Conservation (phyloP, 2,329 filamentous ascomycete genomes). For the Botrytis fabae region DNA sequence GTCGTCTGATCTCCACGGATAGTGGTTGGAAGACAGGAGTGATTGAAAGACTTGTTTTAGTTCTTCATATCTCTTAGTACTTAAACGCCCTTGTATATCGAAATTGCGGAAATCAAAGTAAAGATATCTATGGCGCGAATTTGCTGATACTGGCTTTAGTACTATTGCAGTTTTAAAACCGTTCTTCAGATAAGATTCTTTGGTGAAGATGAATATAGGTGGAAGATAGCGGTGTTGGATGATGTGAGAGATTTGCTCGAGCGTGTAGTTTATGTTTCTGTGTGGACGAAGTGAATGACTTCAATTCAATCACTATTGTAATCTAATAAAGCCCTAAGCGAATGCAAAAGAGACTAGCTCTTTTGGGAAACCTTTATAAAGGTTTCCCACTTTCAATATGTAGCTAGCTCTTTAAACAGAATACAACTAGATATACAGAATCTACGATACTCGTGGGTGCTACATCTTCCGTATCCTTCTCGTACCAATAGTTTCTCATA, state of each 20-base stretch:
- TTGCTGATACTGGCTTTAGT: background rate
- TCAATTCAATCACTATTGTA: no score
- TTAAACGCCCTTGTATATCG: background rate
- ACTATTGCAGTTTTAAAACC: fast-evolving
- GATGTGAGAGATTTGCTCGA: background rate
- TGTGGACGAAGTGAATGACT: no score
- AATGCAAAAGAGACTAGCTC: no score
- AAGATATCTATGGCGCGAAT: background rate
- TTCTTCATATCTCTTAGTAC: background rate
- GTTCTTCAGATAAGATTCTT: fast-evolving
- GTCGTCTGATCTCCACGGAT: background rate
- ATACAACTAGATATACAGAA: no score
- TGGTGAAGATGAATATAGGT: background rate
- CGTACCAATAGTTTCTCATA: no score
- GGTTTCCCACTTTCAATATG: no score
- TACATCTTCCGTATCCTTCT: no score
- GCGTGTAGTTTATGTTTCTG: background rate
- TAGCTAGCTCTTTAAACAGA: no score
- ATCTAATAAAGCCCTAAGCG: no score
- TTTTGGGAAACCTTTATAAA: no score
- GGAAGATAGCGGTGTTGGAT: fast-evolving
- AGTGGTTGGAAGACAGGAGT: no score
- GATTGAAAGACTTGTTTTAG: background rate
- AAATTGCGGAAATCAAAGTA: background rate
- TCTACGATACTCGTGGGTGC: no score